Evolutionary conservation across 2,329 filamentous ascomycete genomes (phyloP).

Genomic region (Diaporthe vaccinii): DNA sequence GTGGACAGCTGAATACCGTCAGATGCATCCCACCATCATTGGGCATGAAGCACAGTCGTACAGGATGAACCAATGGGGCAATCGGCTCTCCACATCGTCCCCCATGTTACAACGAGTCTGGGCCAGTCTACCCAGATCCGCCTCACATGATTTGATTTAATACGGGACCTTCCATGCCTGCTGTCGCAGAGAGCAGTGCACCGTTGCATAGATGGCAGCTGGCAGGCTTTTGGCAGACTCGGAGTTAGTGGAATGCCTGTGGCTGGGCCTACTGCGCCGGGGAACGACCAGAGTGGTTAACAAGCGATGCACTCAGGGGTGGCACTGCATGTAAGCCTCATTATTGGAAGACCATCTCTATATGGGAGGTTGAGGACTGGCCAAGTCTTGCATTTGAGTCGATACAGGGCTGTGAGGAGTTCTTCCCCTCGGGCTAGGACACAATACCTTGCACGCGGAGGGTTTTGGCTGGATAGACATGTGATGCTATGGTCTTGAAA

Average conservation of each 20-base stretch:
- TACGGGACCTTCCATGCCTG: not conserved
- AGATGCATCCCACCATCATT: not conserved
- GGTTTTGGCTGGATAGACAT: not conserved
- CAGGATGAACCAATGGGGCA: no score
- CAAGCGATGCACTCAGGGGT: not conserved
- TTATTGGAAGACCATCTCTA: not conserved
- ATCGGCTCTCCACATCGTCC: no score
- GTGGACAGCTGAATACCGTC: not conserved
- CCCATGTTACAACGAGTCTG: not conserved
- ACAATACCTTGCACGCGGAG: not conserved
- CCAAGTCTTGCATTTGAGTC: not conserved
- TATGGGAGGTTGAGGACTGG: not conserved
- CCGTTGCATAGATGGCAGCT: not conserved
- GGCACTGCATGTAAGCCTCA: conserved; percentile 11
- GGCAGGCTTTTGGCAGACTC: not conserved
- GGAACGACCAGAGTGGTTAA: not conserved
- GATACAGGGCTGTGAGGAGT: not conserved
- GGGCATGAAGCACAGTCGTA: not conserved
- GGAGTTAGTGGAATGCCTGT: not conserved
- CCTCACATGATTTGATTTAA: not conserved
- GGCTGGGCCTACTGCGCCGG: not conserved
- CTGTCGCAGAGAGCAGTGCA: not conserved
- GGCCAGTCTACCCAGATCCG: not conserved
- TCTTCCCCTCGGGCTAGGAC: not conserved
- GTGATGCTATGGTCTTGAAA: not conserved